These are phyloP conservation scores for Peribolospora kevripleyi DNA, from an alignment of 768 basidiomycete species.

Conservation along the genomic window DNA sequence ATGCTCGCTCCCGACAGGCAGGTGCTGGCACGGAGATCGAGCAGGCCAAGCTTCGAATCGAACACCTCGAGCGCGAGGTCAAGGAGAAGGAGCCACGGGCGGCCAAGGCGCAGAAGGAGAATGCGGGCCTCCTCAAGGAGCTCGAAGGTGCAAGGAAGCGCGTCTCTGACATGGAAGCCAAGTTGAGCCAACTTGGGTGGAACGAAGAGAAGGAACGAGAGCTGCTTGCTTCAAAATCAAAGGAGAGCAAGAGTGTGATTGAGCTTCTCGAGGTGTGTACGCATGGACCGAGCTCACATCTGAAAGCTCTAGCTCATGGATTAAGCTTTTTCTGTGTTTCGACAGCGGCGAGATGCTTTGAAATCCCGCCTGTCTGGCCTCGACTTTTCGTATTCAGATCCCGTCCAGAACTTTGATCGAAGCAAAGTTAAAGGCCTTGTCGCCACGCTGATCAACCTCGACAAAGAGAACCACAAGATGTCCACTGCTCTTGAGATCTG, in stretches of 20 bases:
- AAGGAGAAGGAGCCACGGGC: slow-evolving; percentile 47
- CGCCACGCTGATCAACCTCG: slow-evolving; percentile 60
- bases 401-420: slow-evolving; percentile 56
- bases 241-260: slow-evolving; percentile 32
- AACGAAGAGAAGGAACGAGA: slow-evolving; percentile 45
- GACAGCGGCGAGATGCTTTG: slow-evolving; percentile 36
- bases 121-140: slow-evolving; percentile 44
- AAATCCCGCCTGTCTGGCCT: slow-evolving; percentile 19
- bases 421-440: slow-evolving; percentile 73
- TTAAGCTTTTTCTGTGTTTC: not conserved
- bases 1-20: slow-evolving; percentile 48
- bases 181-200: slow-evolving; percentile 44
- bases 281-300: slow-evolving; percentile 5
- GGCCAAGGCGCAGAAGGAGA: slow-evolving; percentile 67
- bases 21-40: slow-evolving; percentile 64
- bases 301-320: not conserved
- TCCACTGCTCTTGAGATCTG: slow-evolving; percentile 81
- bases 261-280: slow-evolving; percentile 36
- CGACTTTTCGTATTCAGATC: slow-evolving; percentile 60
- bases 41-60: slow-evolving; percentile 49
- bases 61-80: slow-evolving; percentile 54
- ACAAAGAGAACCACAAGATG: slow-evolving; percentile 42
- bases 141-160: slow-evolving; percentile 26
- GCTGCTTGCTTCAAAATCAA: slow-evolving; percentile 19
- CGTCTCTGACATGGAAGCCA: slow-evolving; percentile 26